phyloP scores from a whole-genome alignment of 202 grass and related monocot species.

The Zoysia matrella region DNA sequence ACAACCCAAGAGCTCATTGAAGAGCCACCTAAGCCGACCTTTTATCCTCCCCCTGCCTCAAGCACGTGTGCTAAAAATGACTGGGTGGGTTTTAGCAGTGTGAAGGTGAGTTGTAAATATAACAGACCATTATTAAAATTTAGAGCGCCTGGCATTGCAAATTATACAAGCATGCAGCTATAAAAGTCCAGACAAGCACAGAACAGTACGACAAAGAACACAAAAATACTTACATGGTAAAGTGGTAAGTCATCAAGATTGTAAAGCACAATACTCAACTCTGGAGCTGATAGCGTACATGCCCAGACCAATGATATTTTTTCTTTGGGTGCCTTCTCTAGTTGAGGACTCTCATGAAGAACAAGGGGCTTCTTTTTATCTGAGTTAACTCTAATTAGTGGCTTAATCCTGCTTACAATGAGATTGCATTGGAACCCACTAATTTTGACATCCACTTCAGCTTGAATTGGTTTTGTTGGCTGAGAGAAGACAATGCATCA shows the following conservation, averaged over 20 bases:
- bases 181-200: conserved; percentile 20
- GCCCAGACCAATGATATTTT: conserved; percentile 72
- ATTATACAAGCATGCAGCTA: conserved; percentile 31
- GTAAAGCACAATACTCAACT: conserved; percentile 77
- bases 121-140: conserved; percentile 20
- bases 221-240: conserved; percentile 80
- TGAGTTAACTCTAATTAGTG: conserved; percentile 62
- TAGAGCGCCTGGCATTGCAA: neutral
- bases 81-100: neutral
- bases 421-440: conserved; percentile 75
- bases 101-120: conserved; percentile 28
- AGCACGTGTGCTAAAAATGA: conserved; percentile 10
- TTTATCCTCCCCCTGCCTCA: too few species aligned
- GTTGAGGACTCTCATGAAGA: conserved; percentile 63
- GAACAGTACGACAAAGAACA: conserved; percentile 21
- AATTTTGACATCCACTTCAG: conserved; percentile 85
- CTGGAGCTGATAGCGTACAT: conserved; percentile 64
- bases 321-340: conserved; percentile 61
- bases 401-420: conserved; percentile 85
- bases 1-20: too few species aligned
- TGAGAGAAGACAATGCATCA: conserved; percentile 52
- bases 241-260: conserved; percentile 69
- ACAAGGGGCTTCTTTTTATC: conserved; percentile 75
- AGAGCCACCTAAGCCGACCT: too few species aligned
- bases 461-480: conserved; percentile 66